phyloP scores from a whole-genome alignment of 257 asterid species.

The Salvia splendens region DNA sequence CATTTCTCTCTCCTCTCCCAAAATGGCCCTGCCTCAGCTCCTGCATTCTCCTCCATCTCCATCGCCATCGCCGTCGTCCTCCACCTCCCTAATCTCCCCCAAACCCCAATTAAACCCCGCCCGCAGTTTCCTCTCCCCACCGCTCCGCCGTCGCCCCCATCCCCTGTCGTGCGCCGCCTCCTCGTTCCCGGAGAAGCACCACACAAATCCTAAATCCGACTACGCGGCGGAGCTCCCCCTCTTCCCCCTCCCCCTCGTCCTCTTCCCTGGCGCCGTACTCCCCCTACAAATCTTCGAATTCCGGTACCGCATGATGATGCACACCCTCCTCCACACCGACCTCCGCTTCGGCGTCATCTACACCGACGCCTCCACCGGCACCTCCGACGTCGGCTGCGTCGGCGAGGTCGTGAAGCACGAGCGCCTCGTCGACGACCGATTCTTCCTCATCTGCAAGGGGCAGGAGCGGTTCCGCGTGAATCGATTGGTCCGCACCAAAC shows the following conservation, averaged over 20 bases:
- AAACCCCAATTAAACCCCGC: slow-evolving; percentile 51
- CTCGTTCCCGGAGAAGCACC: slow-evolving; percentile 82
- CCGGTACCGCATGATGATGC: slow-evolving; percentile 98
- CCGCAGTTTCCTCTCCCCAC: slow-evolving; percentile 31
- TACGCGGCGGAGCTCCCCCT: slow-evolving; percentile 90
- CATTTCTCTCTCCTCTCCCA: not conserved
- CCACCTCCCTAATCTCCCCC: slow-evolving; percentile 49
- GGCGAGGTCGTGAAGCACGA: slow-evolving; percentile 93
- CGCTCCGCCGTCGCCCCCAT: slow-evolving; percentile 48
- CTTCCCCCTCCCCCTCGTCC: slow-evolving; percentile 90
- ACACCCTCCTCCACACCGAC: slow-evolving; percentile 92
- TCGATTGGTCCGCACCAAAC: slow-evolving; percentile 70
- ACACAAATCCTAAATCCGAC: slow-evolving; percentile 55
- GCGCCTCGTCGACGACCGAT: slow-evolving; percentile 88
- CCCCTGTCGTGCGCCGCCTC: slow-evolving; percentile 78
- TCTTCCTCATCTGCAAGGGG: slow-evolving; percentile 88
- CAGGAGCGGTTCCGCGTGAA: slow-evolving; percentile 93
- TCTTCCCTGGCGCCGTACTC: slow-evolving; percentile 89
- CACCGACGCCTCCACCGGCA: slow-evolving; percentile 80
- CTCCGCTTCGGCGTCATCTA: slow-evolving; percentile 95
- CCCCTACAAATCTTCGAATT: slow-evolving; percentile 95
- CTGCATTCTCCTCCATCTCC: slow-evolving; percentile 64
- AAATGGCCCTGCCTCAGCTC: slow-evolving; percentile 56
- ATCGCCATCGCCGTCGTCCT: slow-evolving; percentile 34
- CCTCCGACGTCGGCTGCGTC: slow-evolving; percentile 93